These are phyloP conservation scores for Eimeria maxima DNA, from an alignment of 169 alveolate species.

Conservation along the genomic window DNA sequence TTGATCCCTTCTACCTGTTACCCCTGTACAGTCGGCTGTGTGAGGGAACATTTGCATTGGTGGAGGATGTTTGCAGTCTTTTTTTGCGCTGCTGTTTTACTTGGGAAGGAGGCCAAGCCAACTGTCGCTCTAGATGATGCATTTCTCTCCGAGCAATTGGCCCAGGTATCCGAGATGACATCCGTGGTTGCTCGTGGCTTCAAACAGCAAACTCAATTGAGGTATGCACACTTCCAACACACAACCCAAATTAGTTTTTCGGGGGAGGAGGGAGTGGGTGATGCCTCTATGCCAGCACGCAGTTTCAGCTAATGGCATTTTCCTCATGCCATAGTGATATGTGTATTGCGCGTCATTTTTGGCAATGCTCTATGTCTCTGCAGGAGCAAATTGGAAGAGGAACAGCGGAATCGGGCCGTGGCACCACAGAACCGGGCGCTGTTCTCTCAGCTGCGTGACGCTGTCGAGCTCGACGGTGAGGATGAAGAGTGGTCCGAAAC, in stretches of 20 bases:
- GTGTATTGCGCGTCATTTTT: not conserved
- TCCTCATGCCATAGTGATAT: not conserved
- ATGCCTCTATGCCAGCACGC: not conserved
- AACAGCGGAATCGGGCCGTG: constrained; percentile 45
- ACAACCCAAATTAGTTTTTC: not conserved
- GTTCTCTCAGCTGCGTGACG: constrained; percentile 74
- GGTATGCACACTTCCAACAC: not conserved
- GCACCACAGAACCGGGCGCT: constrained; percentile 45
- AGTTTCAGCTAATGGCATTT: not conserved
- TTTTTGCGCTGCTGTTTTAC: not conserved
- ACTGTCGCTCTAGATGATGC: constrained; percentile 44
- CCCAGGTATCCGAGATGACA: constrained; percentile 59
- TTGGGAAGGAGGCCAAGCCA: constrained; percentile 62
- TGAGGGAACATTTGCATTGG: not conserved
- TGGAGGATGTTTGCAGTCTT: not conserved
- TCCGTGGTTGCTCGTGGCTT: constrained; percentile 59
- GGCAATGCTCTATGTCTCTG: not conserved
- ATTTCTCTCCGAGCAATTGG: constrained; percentile 42
- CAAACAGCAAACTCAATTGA: constrained; percentile 36
- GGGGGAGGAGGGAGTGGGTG: not conserved
- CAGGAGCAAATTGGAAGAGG: constrained; percentile 50
- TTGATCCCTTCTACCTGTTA: not conserved
- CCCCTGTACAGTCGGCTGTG: not conserved
- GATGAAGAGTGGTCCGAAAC: constrained; percentile 64
- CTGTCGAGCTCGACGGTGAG: constrained; percentile 66